Conservation (phyloP, 495 filamentous ascomycete genomes). For the Neurospora sp. region DNA sequence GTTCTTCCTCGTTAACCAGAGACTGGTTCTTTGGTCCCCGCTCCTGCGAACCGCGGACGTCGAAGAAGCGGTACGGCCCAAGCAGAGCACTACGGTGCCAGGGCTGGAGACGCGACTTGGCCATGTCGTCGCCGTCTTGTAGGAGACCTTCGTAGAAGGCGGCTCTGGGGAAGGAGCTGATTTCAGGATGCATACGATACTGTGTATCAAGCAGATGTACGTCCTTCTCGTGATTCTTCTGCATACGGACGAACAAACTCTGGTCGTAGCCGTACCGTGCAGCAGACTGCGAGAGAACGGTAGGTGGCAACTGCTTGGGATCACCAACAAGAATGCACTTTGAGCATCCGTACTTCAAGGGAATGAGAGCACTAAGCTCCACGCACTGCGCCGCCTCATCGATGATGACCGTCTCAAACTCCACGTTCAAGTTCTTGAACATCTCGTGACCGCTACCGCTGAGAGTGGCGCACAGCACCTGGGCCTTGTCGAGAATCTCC, state of each 20-base stretch:
- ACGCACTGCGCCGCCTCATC: constrained; percentile 98
- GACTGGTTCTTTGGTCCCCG: constrained; percentile 72
- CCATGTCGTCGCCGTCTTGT: constrained; percentile 77
- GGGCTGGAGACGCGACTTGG: constrained; percentile 55
- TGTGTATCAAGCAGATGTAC: constrained; percentile 94
- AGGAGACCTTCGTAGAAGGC: constrained; percentile 88
- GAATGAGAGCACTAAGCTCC: constrained; percentile 91
- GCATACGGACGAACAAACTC: constrained; percentile 97
- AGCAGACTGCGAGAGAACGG: constrained; percentile 86
- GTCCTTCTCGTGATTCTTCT: constrained; percentile 74
- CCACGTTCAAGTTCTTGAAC: constrained; percentile 87
- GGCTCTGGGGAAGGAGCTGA: constrained; percentile 77
- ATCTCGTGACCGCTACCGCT: constrained; percentile 96
- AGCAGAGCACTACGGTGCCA: constrained; percentile 80
- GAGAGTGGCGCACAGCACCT: constrained; percentile 90
- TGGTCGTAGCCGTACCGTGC: constrained; percentile 93
- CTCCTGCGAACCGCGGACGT: constrained; percentile 81
- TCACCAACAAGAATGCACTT: constrained; percentile 98
- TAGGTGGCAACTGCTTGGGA: constrained; percentile 92
- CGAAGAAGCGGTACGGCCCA: constrained; percentile 94
- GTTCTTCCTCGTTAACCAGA: constrained; percentile 77
- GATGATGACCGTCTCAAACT: constrained; percentile 97
- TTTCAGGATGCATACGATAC: constrained; percentile 98
- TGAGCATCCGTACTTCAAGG: constrained; percentile 91
- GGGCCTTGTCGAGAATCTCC: constrained; percentile 76